A percentile compares a stretch with the other conserved stretches of the same genome.
phyloP scores from a whole-genome alignment of 495 filamentous ascomycete genomes.

The Neurospora sp. region DNA sequence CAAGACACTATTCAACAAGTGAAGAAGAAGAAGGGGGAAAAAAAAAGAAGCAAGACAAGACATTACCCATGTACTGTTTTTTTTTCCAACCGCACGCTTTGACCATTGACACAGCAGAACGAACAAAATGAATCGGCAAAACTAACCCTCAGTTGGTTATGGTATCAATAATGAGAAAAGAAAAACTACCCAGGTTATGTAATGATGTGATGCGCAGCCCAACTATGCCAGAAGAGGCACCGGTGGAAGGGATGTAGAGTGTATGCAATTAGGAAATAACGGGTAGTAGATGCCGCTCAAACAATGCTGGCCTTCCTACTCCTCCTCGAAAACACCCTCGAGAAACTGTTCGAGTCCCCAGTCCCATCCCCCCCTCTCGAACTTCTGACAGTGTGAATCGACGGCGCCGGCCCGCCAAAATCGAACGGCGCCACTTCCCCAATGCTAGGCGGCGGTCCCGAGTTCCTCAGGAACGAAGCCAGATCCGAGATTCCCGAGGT shows the following conservation, averaged over 20 bases:
- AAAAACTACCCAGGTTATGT: background rate
- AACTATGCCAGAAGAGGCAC: background rate
- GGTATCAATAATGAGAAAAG: background rate
- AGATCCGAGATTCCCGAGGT: conserved; percentile 53
- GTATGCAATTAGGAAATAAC: background rate
- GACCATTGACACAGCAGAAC: background rate
- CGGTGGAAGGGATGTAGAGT: background rate
- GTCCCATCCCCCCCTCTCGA: background rate
- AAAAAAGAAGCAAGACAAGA: background rate
- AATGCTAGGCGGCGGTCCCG: conserved; percentile 52
- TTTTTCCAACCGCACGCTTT: background rate
- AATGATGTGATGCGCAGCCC: background rate
- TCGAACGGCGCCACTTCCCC: conserved; percentile 4
- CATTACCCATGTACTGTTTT: background rate
- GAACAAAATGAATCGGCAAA: background rate
- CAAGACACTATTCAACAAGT: background rate
- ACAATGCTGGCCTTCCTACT: conserved; percentile 19
- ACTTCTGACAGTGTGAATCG: background rate
- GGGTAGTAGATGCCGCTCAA: background rate
- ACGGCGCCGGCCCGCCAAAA: background rate
- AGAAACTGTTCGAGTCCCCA: conserved; percentile 1
- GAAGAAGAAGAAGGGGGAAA: background rate
- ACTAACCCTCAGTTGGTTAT: background rate
- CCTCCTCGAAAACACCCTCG: conserved; percentile 13
- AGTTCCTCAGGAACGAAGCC: conserved; percentile 70